A percentile compares a stretch with the other conserved stretches of the same genome.
Evolutionary conservation across 78 protist genomes (phyloP).

Genomic region (Guillardia theta): DNA sequence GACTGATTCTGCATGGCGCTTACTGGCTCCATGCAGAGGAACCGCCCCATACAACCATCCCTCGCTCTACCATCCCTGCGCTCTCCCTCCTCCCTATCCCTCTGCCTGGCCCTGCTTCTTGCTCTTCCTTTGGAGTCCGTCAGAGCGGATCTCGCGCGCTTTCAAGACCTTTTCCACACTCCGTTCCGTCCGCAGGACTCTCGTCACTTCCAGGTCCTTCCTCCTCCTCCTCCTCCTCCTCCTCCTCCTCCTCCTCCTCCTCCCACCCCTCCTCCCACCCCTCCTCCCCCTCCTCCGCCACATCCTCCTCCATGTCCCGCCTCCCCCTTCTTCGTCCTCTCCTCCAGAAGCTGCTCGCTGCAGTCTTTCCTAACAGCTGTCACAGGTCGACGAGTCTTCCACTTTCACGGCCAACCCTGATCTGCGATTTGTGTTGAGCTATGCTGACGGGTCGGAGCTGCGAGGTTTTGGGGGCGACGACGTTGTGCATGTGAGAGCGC

Average conservation of each 20-base stretch:
- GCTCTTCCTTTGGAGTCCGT: too few species aligned
- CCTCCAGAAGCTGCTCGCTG: neutral
- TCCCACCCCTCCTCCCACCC: neutral
- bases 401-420: neutral
- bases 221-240: neutral
- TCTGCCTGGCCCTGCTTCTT: too few species aligned
- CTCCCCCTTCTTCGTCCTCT: neutral
- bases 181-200: neutral
- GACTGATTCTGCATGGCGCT: too few species aligned
- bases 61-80: too few species aligned
- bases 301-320: neutral
- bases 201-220: neutral
- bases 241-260: neutral
- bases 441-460: slow-evolving; percentile 35
- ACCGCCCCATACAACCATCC: too few species aligned
- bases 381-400: neutral
- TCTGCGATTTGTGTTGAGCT: neutral
- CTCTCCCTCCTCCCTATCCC: too few species aligned
- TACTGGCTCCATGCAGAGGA: too few species aligned
- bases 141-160: too few species aligned
- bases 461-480: neutral
- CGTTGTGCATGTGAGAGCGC: neutral
- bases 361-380: neutral
- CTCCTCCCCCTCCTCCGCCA: neutral
- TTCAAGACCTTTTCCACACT: neutral